Evolutionary conservation across 169 alveolate species (phyloP).

Genomic region (Plasmodium reichenowi): DNA sequence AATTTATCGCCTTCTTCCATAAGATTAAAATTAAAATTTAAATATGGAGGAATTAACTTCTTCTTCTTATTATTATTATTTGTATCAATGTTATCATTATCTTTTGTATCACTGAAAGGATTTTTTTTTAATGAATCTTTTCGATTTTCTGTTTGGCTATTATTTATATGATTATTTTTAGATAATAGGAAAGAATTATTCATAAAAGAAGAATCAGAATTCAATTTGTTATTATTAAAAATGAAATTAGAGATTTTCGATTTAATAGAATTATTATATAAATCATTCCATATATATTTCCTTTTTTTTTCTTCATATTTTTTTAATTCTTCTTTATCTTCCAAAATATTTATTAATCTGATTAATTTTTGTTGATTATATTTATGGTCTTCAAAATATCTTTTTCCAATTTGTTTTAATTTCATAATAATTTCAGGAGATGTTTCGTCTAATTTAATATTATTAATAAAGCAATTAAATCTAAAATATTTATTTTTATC

Average conservation of each 20-base stretch:
- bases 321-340: slow-evolving; percentile 71
- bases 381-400: slow-evolving; percentile 77
- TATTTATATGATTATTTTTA: neutral
- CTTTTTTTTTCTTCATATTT: slow-evolving; percentile 49
- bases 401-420: slow-evolving; percentile 77
- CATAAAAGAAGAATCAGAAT: neutral
- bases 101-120: neutral
- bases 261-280: slow-evolving; percentile 12
- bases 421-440: slow-evolving; percentile 72
- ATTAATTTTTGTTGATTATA: slow-evolving; percentile 68
- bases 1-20: slow-evolving; percentile 40
- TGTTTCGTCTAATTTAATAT: slow-evolving; percentile 81
- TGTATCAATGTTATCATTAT: neutral
- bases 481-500: slow-evolving; percentile 79
- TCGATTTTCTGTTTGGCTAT: neutral
- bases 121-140: neutral
- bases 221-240: slow-evolving; percentile 6
- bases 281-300: slow-evolving; percentile 60
- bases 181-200: neutral
- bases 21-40: slow-evolving; percentile 50
- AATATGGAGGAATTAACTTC: slow-evolving; percentile 4
- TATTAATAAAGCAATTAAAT: slow-evolving; percentile 81
- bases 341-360: slow-evolving; percentile 75
- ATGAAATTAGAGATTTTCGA: slow-evolving; percentile 28
- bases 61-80: neutral